These are phyloP conservation scores for Penicillium sumatraense DNA, from an alignment of 2,329 filamentous ascomycete species.

Conservation along the genomic window DNA sequence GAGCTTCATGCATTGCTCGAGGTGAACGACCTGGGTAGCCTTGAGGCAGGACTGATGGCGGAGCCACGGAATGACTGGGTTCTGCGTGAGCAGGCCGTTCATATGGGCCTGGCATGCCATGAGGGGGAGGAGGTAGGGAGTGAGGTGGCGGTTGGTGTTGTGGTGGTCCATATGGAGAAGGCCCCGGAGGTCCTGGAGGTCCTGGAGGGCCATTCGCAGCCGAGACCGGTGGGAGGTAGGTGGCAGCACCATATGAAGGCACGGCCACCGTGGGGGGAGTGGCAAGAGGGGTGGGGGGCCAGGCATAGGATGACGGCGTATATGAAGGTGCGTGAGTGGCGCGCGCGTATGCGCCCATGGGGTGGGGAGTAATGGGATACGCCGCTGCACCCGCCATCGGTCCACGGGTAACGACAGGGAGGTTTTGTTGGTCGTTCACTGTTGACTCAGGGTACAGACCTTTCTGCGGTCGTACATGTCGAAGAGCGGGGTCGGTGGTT, in stretches of 20 bases:
- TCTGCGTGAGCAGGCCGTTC: conserved; percentile 42
- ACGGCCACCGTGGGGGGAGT: conserved; percentile 47
- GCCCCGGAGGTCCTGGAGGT: background rate
- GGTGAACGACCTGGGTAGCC: conserved; percentile 34
- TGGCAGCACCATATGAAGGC: conserved; percentile 36
- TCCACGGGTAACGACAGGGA: conserved; percentile 78
- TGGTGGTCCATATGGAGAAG: conserved; percentile 38
- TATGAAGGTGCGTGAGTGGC: conserved; percentile 47
- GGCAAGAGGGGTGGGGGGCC: conserved; percentile 50
- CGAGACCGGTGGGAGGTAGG: conserved; percentile 43
- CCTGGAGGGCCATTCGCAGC: conserved; percentile 31
- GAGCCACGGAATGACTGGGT: conserved; percentile 30
- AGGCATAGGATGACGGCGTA: conserved; percentile 43
- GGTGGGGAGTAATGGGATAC: conserved; percentile 58
- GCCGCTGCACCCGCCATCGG: conserved; percentile 62
- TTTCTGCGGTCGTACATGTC: conserved; percentile 84
- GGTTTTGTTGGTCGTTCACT: conserved; percentile 79
- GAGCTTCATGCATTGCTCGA: conserved; percentile 27
- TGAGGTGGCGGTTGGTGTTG: conserved; percentile 29
- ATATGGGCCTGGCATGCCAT: conserved; percentile 34
- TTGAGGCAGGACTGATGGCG: conserved; percentile 21
- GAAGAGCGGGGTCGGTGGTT: conserved; percentile 76
- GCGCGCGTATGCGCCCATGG: conserved; percentile 60
- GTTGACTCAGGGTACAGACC: conserved; percentile 98
- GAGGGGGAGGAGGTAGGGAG: conserved; percentile 31